Percentiles rank a stretch among this genome's conserved stretches.
phyloP scores from a whole-genome alignment of 2,329 filamentous ascomycete genomes.

The Ploettnerulaceae sp. region DNA sequence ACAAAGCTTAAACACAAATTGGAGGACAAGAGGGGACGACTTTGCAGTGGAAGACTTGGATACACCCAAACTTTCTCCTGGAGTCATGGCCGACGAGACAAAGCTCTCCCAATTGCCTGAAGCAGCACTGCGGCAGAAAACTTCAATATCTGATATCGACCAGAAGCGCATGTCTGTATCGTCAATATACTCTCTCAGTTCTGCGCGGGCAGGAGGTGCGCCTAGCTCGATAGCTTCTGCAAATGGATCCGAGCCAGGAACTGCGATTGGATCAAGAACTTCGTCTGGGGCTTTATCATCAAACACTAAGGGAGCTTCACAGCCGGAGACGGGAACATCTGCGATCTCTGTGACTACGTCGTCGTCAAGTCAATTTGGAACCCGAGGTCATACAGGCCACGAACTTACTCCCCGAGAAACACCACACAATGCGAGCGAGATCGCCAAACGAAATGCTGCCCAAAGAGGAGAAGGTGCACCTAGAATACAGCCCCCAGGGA shows the following conservation, averaged over 20 bases:
- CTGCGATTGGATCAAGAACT: conserved; percentile 17
- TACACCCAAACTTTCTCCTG: conserved; percentile 42
- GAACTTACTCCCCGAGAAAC: conserved; percentile 39
- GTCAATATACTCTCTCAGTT: conserved; percentile 66
- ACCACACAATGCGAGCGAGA: conserved; percentile 29
- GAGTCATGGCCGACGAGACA: conserved; percentile 30
- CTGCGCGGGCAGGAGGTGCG: conserved; percentile 43
- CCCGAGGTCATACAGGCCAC: conserved; percentile 43
- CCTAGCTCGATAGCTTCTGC: conserved; percentile 48
- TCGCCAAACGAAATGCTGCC: conserved; percentile 32
- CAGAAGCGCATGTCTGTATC: conserved; percentile 67
- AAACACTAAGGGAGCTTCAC: conserved; percentile 31
- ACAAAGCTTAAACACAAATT: conserved; percentile 33
- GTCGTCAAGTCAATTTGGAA: conserved; percentile 37
- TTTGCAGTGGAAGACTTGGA: conserved; percentile 46
- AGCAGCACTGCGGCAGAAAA: conserved; percentile 41
- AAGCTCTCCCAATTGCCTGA: conserved; percentile 41
- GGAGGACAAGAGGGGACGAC: conserved; percentile 35
- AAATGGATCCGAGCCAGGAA: conserved; percentile 46
- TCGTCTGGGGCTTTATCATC: conserved; percentile 22
- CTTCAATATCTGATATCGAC: conserved; percentile 48
- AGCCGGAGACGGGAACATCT: conserved; percentile 48
- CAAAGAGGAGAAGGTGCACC: conserved; percentile 30
- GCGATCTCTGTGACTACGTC: conserved; percentile 51
- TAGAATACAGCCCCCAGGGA: conserved; percentile 42